Conservation (phyloP, 108 stramenopile genomes). For the Parietichytrium sp. region DNA sequence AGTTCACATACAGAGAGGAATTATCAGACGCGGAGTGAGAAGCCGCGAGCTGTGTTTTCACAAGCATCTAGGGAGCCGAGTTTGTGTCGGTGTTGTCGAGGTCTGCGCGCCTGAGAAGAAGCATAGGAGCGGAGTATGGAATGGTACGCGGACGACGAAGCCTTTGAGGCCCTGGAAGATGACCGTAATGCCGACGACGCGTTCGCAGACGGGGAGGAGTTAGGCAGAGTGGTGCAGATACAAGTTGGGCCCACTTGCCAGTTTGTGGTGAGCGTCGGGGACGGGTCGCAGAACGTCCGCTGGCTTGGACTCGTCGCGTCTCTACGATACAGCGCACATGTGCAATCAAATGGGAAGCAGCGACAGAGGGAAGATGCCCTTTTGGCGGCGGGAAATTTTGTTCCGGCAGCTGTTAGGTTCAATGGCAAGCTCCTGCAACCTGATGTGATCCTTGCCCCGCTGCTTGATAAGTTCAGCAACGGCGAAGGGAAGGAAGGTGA, state of each 20-base stretch:
- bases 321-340: neutral
- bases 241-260: neutral
- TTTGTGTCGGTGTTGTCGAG: no score
- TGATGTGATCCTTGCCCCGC: neutral
- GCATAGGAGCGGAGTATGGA: no score
- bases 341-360: neutral
- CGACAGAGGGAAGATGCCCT: neutral
- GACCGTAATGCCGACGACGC: no score
- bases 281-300: neutral
- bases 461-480: neutral
- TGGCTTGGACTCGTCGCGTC: slow-evolving; percentile 18
- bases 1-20: no score
- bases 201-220: neutral
- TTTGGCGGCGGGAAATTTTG: neutral
- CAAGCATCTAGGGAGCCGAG: no score
- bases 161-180: no score
- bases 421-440: neutral
- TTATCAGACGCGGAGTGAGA: no score
- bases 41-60: no score
- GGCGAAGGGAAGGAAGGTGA: neutral
- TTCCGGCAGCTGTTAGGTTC: neutral
- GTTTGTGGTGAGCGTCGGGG: neutral
- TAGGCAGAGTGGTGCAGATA: neutral
- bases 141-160: no score
- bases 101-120: no score